Conservation (phyloP, 257 asterid species). For the Petunia secreta region DNA sequence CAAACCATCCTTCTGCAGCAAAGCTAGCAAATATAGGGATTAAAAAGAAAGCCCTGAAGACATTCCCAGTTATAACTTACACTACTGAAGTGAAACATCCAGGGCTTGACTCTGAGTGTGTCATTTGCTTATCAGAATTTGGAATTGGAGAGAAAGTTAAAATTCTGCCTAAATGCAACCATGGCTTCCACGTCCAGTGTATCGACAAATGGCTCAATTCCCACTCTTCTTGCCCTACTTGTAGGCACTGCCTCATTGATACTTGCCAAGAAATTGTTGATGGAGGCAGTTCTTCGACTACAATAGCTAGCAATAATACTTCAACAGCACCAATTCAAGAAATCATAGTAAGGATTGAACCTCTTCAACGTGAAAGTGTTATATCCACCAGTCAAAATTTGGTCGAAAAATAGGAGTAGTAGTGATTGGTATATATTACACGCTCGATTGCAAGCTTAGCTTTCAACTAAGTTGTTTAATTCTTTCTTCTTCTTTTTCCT, state of each 20-base stretch:
- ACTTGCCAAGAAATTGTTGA: background rate
- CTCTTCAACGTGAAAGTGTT: background rate
- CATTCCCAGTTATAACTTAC: background rate
- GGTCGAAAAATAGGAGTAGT: background rate
- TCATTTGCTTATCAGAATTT: background rate
- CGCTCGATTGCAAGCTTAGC: no score
- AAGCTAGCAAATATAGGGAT: background rate
- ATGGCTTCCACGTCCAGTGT: constrained; percentile 1
- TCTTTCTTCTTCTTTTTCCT: background rate
- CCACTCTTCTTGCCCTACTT: constrained; percentile 17
- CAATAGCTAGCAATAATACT: background rate
- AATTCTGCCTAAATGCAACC: background rate
- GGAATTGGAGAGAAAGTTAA: background rate
- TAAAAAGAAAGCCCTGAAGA: constrained; percentile 8
- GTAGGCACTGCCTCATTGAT: background rate
- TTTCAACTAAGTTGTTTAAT: background rate
- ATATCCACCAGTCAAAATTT: background rate
- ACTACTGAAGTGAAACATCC: background rate
- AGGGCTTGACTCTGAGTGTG: background rate
- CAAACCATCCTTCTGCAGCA: background rate
- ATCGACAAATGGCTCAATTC: constrained; percentile 18
- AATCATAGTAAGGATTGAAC: background rate
- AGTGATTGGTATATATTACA: no score
- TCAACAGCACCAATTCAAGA: background rate
- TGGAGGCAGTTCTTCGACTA: background rate